phyloP scores from a whole-genome alignment of 441 rosid genomes.

The Populus hybrid region DNA sequence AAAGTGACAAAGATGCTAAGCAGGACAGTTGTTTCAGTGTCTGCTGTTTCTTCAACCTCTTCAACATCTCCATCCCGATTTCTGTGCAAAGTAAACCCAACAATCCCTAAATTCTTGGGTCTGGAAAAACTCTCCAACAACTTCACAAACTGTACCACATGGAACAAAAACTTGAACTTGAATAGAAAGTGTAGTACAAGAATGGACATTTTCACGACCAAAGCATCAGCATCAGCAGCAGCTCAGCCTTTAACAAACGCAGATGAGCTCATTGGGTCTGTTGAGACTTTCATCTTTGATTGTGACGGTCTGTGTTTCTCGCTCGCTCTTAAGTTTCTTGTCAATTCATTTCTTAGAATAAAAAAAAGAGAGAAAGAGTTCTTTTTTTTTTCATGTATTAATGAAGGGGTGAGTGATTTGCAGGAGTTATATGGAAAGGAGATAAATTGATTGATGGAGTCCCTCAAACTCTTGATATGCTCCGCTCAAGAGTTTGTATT shows the following conservation, averaged over 20 bases:
- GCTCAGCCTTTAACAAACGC: conserved; percentile 48
- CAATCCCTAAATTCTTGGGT: conserved; percentile 12
- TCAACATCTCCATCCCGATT: conserved; percentile 11
- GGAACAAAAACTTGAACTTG: conserved; percentile 26
- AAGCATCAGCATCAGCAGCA: conserved; percentile 31
- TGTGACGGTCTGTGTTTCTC: conserved; percentile 59
- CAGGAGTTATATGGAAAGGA: conserved; percentile 96
- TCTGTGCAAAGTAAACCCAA: neutral
- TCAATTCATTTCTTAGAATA: neutral
- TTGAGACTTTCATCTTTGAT: conserved; percentile 89
- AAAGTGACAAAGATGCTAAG: conserved; percentile 39
- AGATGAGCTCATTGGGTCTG: conserved; percentile 63
- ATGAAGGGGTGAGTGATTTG: conserved; percentile 9
- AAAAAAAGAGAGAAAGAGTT: neutral
- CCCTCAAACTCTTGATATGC: conserved; percentile 59
- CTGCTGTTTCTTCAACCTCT: conserved; percentile 32
- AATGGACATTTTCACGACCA: conserved; percentile 36
- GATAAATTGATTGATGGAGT: conserved; percentile 87
- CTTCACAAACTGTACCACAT: conserved; percentile 17
- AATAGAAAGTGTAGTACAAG: conserved; percentile 10
- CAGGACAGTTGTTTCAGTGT: conserved; percentile 44
- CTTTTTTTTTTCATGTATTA: neutral
- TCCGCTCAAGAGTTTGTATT: conserved; percentile 63
- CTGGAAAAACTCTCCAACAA: conserved; percentile 15
- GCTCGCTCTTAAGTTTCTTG: neutral